Evolutionary conservation across 257 asterid species (phyloP), one percentile per base, ranked within the genome.

Genomic region (Verbena officinalis): DNA sequence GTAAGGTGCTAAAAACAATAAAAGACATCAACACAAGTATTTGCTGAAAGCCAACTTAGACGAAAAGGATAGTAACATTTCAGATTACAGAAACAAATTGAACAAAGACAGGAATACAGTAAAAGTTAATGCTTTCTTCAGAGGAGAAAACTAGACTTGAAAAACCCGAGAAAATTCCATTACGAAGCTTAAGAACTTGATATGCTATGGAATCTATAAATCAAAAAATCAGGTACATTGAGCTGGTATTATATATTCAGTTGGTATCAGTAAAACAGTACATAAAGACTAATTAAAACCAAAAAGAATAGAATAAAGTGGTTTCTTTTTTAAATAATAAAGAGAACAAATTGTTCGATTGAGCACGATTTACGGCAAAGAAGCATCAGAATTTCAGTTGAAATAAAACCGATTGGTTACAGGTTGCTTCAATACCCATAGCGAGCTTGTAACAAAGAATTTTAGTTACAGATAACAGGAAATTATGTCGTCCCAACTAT

Each of bases 381-480:
- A n/a, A n/a, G n/a, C n/a, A n/a, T n/a, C n/a, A n/a, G n/a, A 49
- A 64, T 48, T 45, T 23, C 17, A 27, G 19, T 27, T 10, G 2
- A 3, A 22, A 56, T 24, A 39, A 21, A 55, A 43, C 62, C n/a
- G 9, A 15, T 44, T 56, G 36, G 45, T 60, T 33, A 15, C 40
- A 70, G 20, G 60, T 34, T 62, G 65, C 51, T 55, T 56, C 24
- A 21, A 71, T 44, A 57, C 24, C 27, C 70, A 71, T 27, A 58
- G 49, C 49, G 23, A 65, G 63, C 57, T 39, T 65, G 24, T 49
- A 49, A 48, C 55, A 11, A n/a, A 54, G 30, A 30, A 36, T 54
- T 51, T 34, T 49, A 33, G 53, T 23, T 62, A 31, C 22, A 20
- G 23, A n/a, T n/a, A n/a, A 9, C 40, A 66, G 39, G 27, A 36